A percentile compares a stretch with the other conserved stretches of the same genome.
Evolutionary conservation across 495 filamentous ascomycete genomes (phyloP).

Genomic region (Barbatosphaeria neglecta): DNA sequence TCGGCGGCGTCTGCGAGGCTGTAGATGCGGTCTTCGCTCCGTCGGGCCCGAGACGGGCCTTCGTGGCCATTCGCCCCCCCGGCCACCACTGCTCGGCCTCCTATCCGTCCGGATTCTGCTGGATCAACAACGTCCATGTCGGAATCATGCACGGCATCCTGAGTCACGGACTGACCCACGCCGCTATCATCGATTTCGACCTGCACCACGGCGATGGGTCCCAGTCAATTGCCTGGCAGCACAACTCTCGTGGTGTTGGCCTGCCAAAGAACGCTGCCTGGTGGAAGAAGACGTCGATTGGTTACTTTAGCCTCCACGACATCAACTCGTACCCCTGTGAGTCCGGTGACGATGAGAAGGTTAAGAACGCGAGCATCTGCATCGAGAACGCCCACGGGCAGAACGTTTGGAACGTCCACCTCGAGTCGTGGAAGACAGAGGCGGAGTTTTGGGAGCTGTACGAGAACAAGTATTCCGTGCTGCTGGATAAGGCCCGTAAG

Average conservation of each 20-base stretch:
- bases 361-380: conserved; percentile 83
- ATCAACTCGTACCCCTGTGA: conserved; percentile 98
- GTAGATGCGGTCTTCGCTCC: conserved; percentile 70
- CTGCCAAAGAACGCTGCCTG: conserved; percentile 52
- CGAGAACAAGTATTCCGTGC: conserved; percentile 54
- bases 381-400: conserved; percentile 87
- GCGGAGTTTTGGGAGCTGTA: conserved; percentile 85
- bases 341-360: conserved; percentile 73
- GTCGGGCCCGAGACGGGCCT: conserved; percentile 56
- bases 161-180: conserved; percentile 77
- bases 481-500: conserved; percentile 68
- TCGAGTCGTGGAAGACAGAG: conserved; percentile 72
- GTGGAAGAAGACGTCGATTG: conserved; percentile 74
- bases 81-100: conserved; percentile 89
- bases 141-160: conserved; percentile 83
- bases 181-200: conserved; percentile 94
- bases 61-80: conserved; percentile 71
- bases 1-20: conserved; percentile 83
- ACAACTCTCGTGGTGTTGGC: conserved; percentile 51
- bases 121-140: conserved; percentile 96
- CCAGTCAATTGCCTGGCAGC: conserved; percentile 80
- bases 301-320: conserved; percentile 93
- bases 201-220: conserved; percentile 94
- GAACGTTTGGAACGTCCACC: conserved; percentile 90
- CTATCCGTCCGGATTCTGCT: conserved; percentile 90